Evolutionary conservation across 192 early-diverging fungal species (phyloP).

Genomic region (Coemansia sp.): DNA sequence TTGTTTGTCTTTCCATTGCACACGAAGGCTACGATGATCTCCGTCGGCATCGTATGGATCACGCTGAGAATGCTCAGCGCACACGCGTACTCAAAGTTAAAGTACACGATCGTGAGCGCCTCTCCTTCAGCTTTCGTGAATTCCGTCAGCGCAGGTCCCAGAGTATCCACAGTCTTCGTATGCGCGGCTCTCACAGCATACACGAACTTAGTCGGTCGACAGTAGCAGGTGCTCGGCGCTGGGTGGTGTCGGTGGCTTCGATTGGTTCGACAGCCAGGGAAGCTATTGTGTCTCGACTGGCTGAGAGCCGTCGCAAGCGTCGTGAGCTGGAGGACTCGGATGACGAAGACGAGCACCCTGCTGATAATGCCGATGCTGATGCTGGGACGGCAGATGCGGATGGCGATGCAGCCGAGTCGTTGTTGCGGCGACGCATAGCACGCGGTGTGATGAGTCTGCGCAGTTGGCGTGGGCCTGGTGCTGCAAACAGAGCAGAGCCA

Average conservation of each 20-base stretch:
- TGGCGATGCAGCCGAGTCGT: slow-evolving; percentile 25
- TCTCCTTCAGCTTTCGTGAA: slow-evolving; percentile 51
- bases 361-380: not conserved
- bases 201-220: slow-evolving; percentile 41
- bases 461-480: slow-evolving; percentile 35
- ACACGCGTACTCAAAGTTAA: slow-evolving; percentile 58
- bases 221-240: slow-evolving; percentile 23
- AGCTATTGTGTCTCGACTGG: slow-evolving; percentile 31
- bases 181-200: slow-evolving; percentile 48
- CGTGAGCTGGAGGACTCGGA: slow-evolving; percentile 55
- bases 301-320: slow-evolving; percentile 49
- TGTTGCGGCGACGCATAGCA: slow-evolving; percentile 29
- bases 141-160: slow-evolving; percentile 47
- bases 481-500: not conserved
- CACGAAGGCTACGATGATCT: slow-evolving; percentile 77
- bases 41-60: slow-evolving; percentile 65
- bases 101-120: slow-evolving; percentile 55
- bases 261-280: slow-evolving; percentile 30
- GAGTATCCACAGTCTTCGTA: slow-evolving; percentile 55
- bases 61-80: slow-evolving; percentile 61
- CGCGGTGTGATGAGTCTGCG: slow-evolving; percentile 47
- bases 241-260: slow-evolving; percentile 18
- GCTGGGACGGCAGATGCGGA: not conserved
- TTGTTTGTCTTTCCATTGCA: slow-evolving; percentile 74
- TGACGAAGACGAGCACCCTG: slow-evolving; percentile 45